Evolutionary conservation across 164 flowering plant species (phyloP), one percentile per base, ranked within the genome.

Genomic region (Taxillus chinensis): DNA sequence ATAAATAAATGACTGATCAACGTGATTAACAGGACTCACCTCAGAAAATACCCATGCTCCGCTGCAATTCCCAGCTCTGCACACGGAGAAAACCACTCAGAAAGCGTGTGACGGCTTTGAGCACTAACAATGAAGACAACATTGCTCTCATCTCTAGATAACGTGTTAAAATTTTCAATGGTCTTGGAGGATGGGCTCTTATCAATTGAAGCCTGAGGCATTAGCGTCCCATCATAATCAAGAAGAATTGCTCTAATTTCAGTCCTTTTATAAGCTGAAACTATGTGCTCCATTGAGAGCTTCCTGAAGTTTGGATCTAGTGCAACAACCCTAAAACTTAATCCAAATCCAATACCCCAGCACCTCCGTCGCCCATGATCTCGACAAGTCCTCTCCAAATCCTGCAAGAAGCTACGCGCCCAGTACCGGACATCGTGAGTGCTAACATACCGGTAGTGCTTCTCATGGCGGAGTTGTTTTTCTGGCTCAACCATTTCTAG

Each of bases 331-430:
- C 83, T 77, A 68, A 83, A 83, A 2, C 81, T 79, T 50, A 83
- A 74, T 41, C 87, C 87, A 71, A 83, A 83, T 7, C 87, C 87
- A 52, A 83, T 83, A 14, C 87, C 84, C 84, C 84, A 83, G 62
- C 81, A 83, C 62, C 84, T 83, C 69, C 77, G 72, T 71, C 74
- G 72, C 59, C 70, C 64, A 72, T 83, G 87, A 49, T 80, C 87
- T 61, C 73, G 68, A 62, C 87, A 83, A 8, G 81, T 69, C 60
- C 87, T 78, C 55, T 75, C 83, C 2, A 83, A 77, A 68, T 83
- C 87, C 52, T 75, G 81, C 65, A 75, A 58, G 62, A 83, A 80
- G 71, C 87, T 83, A 8, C 68, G 74, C 16, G 87, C 80, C 87
- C 87, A 83, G 57, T 78, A 83, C 45, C 76, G 81, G 17, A 83